Evolutionary conservation across 139 green algal species (phyloP).

Genomic region (Tetradesmus lagerheimii): DNA sequence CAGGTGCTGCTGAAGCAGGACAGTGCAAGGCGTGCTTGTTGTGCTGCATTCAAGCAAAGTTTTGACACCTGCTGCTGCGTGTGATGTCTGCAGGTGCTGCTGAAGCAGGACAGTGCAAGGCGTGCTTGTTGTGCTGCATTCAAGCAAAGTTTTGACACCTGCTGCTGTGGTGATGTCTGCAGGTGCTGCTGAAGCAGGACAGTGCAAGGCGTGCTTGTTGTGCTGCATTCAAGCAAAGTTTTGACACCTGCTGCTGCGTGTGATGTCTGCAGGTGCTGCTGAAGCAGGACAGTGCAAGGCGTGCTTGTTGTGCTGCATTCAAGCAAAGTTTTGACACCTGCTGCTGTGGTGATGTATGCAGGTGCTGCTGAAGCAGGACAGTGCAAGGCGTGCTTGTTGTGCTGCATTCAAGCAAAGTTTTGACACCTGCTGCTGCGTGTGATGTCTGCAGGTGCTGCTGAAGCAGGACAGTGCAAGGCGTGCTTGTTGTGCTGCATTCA

Average conservation of each 20-base stretch:
- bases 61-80: no score
- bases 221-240: conserved; percentile 73
- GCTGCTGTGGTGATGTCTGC: background rate
- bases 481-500: background rate
- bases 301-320: no score
- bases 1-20: conserved; percentile 90
- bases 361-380: conserved; percentile 91
- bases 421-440: no score
- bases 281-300: background rate
- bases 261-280: no score
- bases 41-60: conserved; percentile 78
- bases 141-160: background rate
- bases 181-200: conserved; percentile 91
- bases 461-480: background rate
- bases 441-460: no score
- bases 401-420: conserved; percentile 75
- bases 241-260: no score
- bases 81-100: no score
- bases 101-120: background rate
- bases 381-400: conserved; percentile 86
- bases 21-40: conserved; percentile 86
- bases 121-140: no score
- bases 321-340: background rate
- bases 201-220: conserved; percentile 87
- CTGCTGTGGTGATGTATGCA: conserved; percentile 22